Conservation (phyloP, 1,139 yeast species). For the Saccharomyces pastorianus region DNA sequence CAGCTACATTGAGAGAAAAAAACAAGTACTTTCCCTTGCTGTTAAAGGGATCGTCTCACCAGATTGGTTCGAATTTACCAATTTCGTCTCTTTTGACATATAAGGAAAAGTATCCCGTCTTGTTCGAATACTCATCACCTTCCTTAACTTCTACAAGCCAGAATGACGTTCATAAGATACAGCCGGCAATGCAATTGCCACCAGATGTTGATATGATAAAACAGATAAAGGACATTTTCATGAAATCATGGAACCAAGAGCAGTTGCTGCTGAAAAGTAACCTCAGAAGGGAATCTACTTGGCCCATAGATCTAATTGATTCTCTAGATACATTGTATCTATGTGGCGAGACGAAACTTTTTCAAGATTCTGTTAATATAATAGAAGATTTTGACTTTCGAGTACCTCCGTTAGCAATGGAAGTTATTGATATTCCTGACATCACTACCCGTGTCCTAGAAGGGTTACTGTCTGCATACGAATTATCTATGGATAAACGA, state of each 20-base stretch:
- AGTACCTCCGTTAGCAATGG: conserved; percentile 10
- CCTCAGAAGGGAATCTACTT: conserved; percentile 8
- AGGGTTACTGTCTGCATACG: conserved; percentile 64
- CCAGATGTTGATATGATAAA: conserved; percentile 25
- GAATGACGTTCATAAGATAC: conserved; percentile 21
- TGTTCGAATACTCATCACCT: conserved; percentile 30
- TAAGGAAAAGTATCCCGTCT: conserved; percentile 29
- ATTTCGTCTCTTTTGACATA: conserved; percentile 17
- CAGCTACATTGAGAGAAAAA: conserved; percentile 28
- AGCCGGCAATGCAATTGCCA: conserved; percentile 21
- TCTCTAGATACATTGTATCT: conserved; percentile 60
- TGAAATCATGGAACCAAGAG: conserved; percentile 20
- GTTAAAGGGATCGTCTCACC: conserved; percentile 7
- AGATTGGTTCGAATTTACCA: conserved; percentile 7
- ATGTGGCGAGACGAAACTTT: conserved; percentile 51
- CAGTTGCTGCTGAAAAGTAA: conserved; percentile 4
- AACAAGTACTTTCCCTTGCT: conserved; percentile 35
- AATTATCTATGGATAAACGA: conserved; percentile 47
- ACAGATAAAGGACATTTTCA: conserved; percentile 9
- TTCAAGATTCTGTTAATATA: conserved; percentile 44
- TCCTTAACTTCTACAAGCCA: conserved; percentile 14
- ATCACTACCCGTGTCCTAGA: conserved; percentile 66
- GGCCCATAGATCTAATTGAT: conserved; percentile 43
- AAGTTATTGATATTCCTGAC: conserved; percentile 58
- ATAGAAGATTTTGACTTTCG: conserved; percentile 38